Evolutionary conservation across 495 filamentous ascomycete genomes (phyloP), one percentile per base, ranked within the genome.

Genomic region (Xylaria sp.): DNA sequence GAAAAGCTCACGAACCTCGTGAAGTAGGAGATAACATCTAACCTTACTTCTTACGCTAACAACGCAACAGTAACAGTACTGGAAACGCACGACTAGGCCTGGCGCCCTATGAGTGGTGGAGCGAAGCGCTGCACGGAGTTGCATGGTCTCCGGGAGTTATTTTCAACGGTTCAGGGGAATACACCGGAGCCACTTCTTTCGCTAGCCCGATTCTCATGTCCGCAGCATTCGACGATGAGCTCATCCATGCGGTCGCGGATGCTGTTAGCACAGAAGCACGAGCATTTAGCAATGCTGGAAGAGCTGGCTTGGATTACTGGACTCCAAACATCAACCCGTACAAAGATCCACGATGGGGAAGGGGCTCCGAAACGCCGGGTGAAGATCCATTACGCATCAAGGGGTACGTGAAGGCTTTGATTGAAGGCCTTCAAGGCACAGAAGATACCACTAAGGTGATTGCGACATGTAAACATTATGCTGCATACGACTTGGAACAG

Each of bases 241-340:
- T 91, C 71, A 88, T 92, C 77, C 80, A 84, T 21, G 79, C 83
- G 35, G 85, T 92, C 19, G 89, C 84, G 17, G 81, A 75, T 2
- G 84, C 88, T 8, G 85, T 90, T n/a, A 84, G 82, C 4, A 91
- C 86, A 0, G 88, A 92, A 73, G 88, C 86, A n/a, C 82, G 89
- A n/a, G 88, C 89, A 0, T 90, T 90, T 72, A 89, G 83, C 73
- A 92, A 92, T 63, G 85, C 72, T 19, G 85, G 84, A 7, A 77
- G 84, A n/a, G 84, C 82, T 70, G 87, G 88, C 0, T 75, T 91
- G 2, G 86, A 91, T 72, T 87, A 82, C 61, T 92, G 88, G 79
- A 85, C 89, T 0, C 89, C 89, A 0, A 90, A 91, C 71, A 91
- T 91, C 78, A 92, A 92, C 72, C 81, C 85, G 0, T 91, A 88